A percentile compares a stretch with the other conserved stretches of the same genome.
Evolutionary conservation across 495 filamentous ascomycete genomes (phyloP).

Genomic region (Xylaria venustula): DNA sequence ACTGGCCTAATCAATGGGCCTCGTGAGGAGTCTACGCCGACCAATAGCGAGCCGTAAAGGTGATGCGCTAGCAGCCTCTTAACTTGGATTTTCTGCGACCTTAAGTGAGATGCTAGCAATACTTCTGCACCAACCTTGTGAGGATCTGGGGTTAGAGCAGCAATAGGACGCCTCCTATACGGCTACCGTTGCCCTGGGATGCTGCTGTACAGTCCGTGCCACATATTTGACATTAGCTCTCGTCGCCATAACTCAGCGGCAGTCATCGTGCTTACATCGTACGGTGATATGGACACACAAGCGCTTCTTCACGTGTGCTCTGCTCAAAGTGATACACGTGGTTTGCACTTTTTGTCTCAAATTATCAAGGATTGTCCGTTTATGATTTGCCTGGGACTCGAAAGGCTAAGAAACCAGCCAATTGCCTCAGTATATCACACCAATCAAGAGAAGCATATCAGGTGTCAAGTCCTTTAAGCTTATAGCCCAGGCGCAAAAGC

Average conservation of each 20-base stretch:
- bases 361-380: neutral
- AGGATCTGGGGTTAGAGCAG: constrained; percentile 16
- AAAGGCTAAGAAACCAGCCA: constrained; percentile 4
- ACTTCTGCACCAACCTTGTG: constrained; percentile 13
- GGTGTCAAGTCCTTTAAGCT: constrained; percentile 1
- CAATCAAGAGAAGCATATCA: constrained; percentile 10
- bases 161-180: constrained; percentile 17
- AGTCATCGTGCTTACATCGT: neutral
- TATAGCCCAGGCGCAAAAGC: constrained; percentile 1
- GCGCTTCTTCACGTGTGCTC: neutral
- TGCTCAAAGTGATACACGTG: neutral
- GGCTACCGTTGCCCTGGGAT: constrained; percentile 19
- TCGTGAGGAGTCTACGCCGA: neutral
- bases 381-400: neutral
- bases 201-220: neutral
- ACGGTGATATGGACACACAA: neutral
- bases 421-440: constrained; percentile 1
- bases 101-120: constrained; percentile 8
- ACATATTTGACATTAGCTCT: neutral
- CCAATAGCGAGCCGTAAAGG: constrained; percentile 8
- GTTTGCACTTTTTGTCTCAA: neutral
- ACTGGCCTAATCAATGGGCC: constrained; percentile 3
- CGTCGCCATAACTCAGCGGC: neutral
- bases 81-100: neutral
- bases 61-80: constrained; percentile 1